Conservation (phyloP, 2,329 filamentous ascomycete genomes). For the Microdochium trichocladiopsis region DNA sequence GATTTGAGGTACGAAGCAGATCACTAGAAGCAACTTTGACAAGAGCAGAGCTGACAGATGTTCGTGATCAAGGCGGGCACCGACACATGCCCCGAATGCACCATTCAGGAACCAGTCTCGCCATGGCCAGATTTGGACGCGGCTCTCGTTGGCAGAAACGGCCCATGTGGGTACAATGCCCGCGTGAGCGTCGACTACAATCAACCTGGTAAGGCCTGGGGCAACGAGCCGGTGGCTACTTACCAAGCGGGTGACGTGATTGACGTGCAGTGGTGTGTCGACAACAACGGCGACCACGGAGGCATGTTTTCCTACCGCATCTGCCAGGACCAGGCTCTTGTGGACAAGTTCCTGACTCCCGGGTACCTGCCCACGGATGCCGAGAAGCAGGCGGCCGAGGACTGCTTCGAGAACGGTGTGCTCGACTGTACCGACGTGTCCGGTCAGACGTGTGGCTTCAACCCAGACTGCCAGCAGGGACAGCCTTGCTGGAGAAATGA, state of each 20-base stretch:
- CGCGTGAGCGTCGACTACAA: slow-evolving; percentile 47
- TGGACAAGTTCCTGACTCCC: slow-evolving; percentile 40
- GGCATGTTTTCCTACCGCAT: slow-evolving; percentile 50
- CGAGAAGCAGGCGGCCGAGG: slow-evolving; percentile 46
- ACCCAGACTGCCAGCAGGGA: slow-evolving; percentile 34
- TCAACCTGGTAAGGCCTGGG: slow-evolving; percentile 35
- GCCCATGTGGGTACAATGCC: slow-evolving; percentile 46
- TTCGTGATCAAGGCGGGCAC: slow-evolving; percentile 27
- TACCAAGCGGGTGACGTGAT: slow-evolving; percentile 37
- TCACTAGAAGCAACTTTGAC: neutral
- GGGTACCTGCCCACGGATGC: slow-evolving; percentile 38
- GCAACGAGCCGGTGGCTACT: slow-evolving; percentile 29
- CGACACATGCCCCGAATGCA: slow-evolving; percentile 46
- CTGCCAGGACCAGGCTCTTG: slow-evolving; percentile 41
- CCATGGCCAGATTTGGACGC: slow-evolving; percentile 40
- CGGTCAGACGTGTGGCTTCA: slow-evolving; percentile 41
- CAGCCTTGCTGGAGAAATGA: slow-evolving; percentile 41
- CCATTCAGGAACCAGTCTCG: slow-evolving; percentile 43
- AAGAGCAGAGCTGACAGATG: slow-evolving; percentile 3
- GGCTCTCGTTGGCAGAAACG: slow-evolving; percentile 37
- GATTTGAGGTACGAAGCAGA: slow-evolving; percentile 26
- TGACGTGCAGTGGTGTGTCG: slow-evolving; percentile 47
- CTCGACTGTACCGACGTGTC: slow-evolving; percentile 41
- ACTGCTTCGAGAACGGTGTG: slow-evolving; percentile 40
- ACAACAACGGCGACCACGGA: slow-evolving; percentile 48